phyloP scores from a whole-genome alignment of 2,329 filamentous ascomycete genomes.

The Venturia carpophila region DNA sequence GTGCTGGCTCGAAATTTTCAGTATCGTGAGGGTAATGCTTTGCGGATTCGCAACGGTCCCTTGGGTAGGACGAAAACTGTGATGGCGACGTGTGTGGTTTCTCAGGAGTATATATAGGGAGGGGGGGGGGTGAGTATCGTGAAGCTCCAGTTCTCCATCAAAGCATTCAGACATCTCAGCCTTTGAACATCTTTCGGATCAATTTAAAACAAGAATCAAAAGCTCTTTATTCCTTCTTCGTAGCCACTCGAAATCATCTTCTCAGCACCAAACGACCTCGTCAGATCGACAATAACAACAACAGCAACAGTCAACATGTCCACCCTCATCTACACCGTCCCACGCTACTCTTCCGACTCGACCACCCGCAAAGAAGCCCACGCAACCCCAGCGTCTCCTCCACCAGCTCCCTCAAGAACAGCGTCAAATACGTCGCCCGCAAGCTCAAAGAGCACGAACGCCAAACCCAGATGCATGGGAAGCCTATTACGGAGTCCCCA shows the following conservation, averaged over 20 bases:
- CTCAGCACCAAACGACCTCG: not conserved
- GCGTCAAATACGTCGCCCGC: not conserved
- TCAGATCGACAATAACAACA: too few species aligned
- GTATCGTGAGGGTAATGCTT: slow-evolving; percentile 2
- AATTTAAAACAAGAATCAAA: not conserved
- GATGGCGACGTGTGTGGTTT: not conserved
- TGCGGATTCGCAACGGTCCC: not conserved
- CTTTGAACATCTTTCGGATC: not conserved
- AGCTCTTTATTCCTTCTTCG: not conserved
- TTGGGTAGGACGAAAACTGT: not conserved
- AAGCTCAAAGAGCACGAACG: slow-evolving; percentile 10
- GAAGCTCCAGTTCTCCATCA: not conserved
- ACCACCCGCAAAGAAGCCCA: not conserved
- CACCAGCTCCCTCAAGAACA: not conserved
- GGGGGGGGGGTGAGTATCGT: not conserved
- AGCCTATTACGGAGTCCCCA: slow-evolving; percentile 13
- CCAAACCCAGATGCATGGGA: slow-evolving; percentile 13
- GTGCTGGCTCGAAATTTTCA: not conserved
- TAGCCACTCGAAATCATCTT: not conserved
- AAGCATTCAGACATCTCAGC: slow-evolving; percentile 9
- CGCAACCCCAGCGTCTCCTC: slow-evolving; percentile 2
- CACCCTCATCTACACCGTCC: slow-evolving; percentile 7
- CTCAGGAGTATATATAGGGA: not conserved
- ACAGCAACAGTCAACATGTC: not conserved
- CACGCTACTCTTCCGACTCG: not conserved